Evolutionary conservation across 129 eudicot genomes (phyloP).

Genomic region (Logfia minima): DNA sequence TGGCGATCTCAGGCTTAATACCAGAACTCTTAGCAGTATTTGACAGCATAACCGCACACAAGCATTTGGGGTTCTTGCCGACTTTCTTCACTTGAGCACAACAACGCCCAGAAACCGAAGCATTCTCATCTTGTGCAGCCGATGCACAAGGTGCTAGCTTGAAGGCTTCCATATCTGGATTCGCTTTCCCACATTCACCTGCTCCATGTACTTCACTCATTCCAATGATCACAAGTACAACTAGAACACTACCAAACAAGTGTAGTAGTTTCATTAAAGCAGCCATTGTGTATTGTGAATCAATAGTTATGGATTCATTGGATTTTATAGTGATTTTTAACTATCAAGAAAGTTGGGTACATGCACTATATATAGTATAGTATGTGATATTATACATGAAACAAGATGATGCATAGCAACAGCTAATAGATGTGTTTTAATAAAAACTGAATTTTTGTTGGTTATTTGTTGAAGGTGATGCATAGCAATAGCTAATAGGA

Average conservation of each 20-base stretch:
- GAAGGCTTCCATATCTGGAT: conserved; percentile 57
- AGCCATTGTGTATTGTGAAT: conserved; percentile 31
- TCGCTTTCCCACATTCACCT: conserved; percentile 53
- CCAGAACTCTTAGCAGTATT: conserved; percentile 71
- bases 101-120: conserved; percentile 45
- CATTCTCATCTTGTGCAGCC: conserved; percentile 53
- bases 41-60: conserved; percentile 91
- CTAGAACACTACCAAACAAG: conserved; percentile 28
- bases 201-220: conserved; percentile 45
- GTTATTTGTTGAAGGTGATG: background rate
- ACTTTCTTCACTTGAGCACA: conserved; percentile 54
- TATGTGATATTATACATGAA: background rate
- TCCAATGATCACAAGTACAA: conserved; percentile 35
- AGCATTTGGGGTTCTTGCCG: conserved; percentile 75
- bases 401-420: no score
- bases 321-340: conserved; percentile 32
- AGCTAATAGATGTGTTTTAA: background rate
- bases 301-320: conserved; percentile 18
- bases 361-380: background rate
- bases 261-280: conserved; percentile 37
- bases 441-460: no score
- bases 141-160: conserved; percentile 56
- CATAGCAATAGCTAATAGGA: background rate
- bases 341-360: conserved; percentile 16
- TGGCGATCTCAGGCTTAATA: conserved; percentile 58